phyloP scores from a whole-genome alignment of 1,139 yeast species.

The Pichia sp. region DNA sequence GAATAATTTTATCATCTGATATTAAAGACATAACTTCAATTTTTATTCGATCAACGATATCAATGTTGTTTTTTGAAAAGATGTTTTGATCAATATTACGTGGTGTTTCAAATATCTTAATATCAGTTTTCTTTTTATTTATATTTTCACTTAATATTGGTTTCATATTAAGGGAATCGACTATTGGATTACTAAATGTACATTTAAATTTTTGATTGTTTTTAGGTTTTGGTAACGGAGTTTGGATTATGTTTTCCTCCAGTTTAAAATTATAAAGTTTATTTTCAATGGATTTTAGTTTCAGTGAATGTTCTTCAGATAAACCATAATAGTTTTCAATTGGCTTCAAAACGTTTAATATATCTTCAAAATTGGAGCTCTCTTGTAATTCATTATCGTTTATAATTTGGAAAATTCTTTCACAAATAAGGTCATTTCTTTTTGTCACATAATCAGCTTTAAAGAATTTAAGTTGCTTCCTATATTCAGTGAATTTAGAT shows the following conservation, averaged over 20 bases:
- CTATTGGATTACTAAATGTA: constrained; percentile 15
- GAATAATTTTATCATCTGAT: not conserved
- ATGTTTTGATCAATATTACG: constrained; percentile 5
- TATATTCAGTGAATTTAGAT: constrained; percentile 37
- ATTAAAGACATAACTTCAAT: constrained; percentile 1
- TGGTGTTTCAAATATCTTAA: constrained; percentile 14
- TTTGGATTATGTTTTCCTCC: constrained; percentile 7
- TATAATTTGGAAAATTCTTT: not conserved
- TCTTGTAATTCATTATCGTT: constrained; percentile 18
- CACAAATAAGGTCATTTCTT: constrained; percentile 48
- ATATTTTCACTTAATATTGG: constrained; percentile 6
- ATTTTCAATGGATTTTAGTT: constrained; percentile 5
- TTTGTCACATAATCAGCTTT: constrained; percentile 44
- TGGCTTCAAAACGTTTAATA: constrained; percentile 21
- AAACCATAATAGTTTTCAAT: constrained; percentile 9
- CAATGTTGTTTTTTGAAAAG: constrained; percentile 10
- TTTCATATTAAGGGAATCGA: constrained; percentile 12
- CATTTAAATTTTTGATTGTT: not conserved
- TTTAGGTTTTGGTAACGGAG: constrained; percentile 5
- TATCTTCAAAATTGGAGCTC: constrained; percentile 35
- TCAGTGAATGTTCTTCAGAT: not conserved
- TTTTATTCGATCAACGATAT: constrained; percentile 9
- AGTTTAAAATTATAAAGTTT: not conserved
- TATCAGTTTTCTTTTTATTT: not conserved
- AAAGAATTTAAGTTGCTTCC: constrained; percentile 35